Evolutionary conservation across 148 eudicot species (phyloP).

Genomic region (Amaranthus hypochondriacus): DNA sequence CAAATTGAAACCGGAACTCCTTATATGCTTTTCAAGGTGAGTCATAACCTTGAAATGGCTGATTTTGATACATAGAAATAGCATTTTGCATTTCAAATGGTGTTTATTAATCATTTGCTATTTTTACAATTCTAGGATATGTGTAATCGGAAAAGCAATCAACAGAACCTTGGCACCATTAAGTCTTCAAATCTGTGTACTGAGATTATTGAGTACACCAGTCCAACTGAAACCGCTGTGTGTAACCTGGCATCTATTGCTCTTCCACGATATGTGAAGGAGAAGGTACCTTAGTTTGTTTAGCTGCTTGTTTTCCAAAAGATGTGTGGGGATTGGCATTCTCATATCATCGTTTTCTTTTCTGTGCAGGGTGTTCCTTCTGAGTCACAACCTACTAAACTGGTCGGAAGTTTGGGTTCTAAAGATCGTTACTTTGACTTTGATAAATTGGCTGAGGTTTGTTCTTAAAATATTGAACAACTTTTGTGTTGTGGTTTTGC

Average conservation of each 20-base stretch:
- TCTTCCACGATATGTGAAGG: conserved; percentile 85
- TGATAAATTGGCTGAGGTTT: conserved; percentile 89
- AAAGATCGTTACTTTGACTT: conserved; percentile 83
- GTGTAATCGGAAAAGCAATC: conserved; percentile 92
- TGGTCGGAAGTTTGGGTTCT: conserved; percentile 81
- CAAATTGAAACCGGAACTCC: conserved; percentile 98
- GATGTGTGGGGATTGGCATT: neutral
- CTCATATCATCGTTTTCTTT: neutral
- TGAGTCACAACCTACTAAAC: conserved; percentile 93
- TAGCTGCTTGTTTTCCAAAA: neutral
- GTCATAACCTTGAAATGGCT: neutral
- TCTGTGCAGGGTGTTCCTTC: conserved; percentile 55
- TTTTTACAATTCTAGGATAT: conserved; percentile 44
- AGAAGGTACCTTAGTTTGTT: conserved; percentile 48
- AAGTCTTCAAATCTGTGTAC: conserved; percentile 94
- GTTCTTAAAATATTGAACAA: neutral
- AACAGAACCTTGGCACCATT: conserved; percentile 89
- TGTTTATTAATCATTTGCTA: neutral
- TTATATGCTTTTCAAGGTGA: conserved; percentile 88
- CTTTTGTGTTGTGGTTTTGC: neutral
- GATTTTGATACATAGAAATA: neutral
- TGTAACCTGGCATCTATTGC: conserved; percentile 96
- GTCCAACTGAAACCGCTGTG: conserved; percentile 95
- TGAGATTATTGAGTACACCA: conserved; percentile 88
- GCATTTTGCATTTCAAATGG: neutral